phyloP scores from a whole-genome alignment of 768 basidiomycete species.

The Multifurca ochricompacta region DNA sequence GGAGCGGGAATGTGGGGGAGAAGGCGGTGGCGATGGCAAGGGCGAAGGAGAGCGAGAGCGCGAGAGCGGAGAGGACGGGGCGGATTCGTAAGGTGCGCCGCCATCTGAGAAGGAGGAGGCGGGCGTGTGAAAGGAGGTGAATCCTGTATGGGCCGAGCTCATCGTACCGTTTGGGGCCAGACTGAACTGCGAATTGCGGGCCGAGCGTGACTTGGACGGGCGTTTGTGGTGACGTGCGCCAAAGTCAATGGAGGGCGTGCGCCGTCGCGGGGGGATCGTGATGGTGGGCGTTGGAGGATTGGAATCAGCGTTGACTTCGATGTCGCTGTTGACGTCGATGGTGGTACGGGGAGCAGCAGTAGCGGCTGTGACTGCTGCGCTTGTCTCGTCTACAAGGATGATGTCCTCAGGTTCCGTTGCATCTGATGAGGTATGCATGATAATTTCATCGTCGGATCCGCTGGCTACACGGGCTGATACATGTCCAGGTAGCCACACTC shows the following conservation, averaged over 20 bases:
- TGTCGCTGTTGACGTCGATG: slow-evolving; percentile 19
- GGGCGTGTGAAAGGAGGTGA: slow-evolving; percentile 70
- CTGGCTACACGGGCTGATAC: background rate
- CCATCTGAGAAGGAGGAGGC: slow-evolving; percentile 66
- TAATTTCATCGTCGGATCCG: background rate
- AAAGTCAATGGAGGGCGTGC: slow-evolving; percentile 30
- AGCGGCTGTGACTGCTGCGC: too few species aligned
- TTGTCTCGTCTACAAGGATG: slow-evolving; percentile 3
- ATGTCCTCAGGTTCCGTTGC: background rate
- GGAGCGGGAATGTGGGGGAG: slow-evolving; percentile 35
- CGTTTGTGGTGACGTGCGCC: slow-evolving; percentile 24
- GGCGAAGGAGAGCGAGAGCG: slow-evolving; percentile 22
- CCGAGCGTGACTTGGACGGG: slow-evolving; percentile 39
- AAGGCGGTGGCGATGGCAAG: slow-evolving; percentile 33
- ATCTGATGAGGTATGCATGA: background rate
- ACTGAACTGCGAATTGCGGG: slow-evolving; percentile 36
- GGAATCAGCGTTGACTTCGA: slow-evolving; percentile 1
- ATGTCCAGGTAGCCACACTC: background rate
- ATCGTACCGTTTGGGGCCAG: slow-evolving; percentile 40
- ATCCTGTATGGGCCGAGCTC: slow-evolving; percentile 47
- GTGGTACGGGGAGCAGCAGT: background rate
- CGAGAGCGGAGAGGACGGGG: slow-evolving; percentile 51
- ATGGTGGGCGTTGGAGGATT: background rate
- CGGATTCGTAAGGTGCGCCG: slow-evolving; percentile 39
- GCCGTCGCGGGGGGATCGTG: slow-evolving; percentile 22